These are phyloP conservation scores for Diplotaxis tenuifolia DNA, from an alignment of 345 rosid genomes.

Conservation along the genomic window DNA sequence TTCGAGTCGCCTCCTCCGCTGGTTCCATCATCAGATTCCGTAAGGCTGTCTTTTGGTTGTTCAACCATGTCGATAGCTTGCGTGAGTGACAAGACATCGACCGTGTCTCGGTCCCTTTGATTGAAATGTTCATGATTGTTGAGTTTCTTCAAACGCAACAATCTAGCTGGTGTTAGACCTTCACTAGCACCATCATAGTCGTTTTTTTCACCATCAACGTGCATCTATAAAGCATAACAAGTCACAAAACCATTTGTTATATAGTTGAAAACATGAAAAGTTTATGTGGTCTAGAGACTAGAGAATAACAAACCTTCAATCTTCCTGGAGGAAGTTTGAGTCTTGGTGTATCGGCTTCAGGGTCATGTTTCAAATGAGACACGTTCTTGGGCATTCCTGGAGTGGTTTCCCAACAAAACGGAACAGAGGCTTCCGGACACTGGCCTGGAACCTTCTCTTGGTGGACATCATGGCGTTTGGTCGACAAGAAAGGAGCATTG, in stretches of 20 bases:
- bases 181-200: constrained; percentile 29
- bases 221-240: constrained; percentile 14
- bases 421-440: constrained; percentile 44
- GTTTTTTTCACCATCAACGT: constrained; percentile 41
- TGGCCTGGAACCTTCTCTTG: constrained; percentile 34
- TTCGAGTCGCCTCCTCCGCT: constrained; percentile 29
- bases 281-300: not conserved
- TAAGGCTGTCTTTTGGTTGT: constrained; percentile 39
- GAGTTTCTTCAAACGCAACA: constrained; percentile 22
- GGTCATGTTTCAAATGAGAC: constrained; percentile 19
- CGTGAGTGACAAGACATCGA: constrained; percentile 68
- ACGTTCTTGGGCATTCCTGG: constrained; percentile 71
- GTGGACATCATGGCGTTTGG: constrained; percentile 42
- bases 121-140: constrained; percentile 14
- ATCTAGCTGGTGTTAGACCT: constrained; percentile 38
- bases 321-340: constrained; percentile 68
- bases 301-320: constrained; percentile 37
- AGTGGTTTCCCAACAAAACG: constrained; percentile 83
- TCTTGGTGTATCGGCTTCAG: constrained; percentile 54
- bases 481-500: constrained; percentile 69
- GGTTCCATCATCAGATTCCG: constrained; percentile 29
- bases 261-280: constrained; percentile 4
- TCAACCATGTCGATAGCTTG: constrained; percentile 80
- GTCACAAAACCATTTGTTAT: constrained; percentile 7
- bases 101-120: constrained; percentile 24